A percentile compares a stretch with the other conserved stretches of the same genome.
Evolutionary conservation across 176 grass and related monocot species (phyloP).

Genomic region (Bothriochloa decipiens): DNA sequence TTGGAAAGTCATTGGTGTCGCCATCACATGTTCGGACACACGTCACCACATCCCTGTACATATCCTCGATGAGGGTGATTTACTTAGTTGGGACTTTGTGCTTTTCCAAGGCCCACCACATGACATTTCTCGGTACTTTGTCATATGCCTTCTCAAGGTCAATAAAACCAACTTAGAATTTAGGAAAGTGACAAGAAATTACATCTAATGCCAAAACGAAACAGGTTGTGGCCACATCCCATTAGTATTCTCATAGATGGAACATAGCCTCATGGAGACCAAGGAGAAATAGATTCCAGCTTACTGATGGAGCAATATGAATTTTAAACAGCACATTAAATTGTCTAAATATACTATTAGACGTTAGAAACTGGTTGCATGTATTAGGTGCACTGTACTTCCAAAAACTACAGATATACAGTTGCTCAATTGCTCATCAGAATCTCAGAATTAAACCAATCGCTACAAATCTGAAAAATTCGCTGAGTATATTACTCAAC

Average conservation of each 20-base stretch:
- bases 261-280: neutral
- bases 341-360: neutral
- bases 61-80: no score
- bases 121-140: no score
- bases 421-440: neutral
- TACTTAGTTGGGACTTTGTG: no score
- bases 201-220: conserved; percentile 3
- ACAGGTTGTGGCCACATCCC: neutral
- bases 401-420: neutral
- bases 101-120: no score
- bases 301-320: neutral
- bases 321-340: neutral
- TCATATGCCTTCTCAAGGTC: no score
- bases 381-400: neutral
- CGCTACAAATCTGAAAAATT: neutral
- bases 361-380: neutral
- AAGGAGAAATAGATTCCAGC: neutral
- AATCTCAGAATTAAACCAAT: neutral
- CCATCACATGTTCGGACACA: no score
- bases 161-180: neutral
- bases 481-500: neutral
- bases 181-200: neutral
- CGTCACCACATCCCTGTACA: no score
- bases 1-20: no score
- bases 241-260: neutral